These are phyloP conservation scores for Hansenula lynferdii DNA, from an alignment of 1,139 yeast genomes.

Conservation along the genomic window DNA sequence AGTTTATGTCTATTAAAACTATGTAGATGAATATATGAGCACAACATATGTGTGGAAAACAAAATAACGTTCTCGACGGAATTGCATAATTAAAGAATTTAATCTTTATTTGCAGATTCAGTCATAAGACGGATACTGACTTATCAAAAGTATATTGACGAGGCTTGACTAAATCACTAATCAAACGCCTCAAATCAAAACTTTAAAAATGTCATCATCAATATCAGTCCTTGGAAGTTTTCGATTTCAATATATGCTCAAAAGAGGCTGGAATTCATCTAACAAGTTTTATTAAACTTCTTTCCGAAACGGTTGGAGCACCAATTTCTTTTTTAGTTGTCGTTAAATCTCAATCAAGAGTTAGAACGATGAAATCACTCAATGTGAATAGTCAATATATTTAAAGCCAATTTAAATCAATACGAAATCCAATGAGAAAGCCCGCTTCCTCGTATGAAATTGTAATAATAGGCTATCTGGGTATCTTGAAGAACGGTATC, in stretches of 20 bases:
- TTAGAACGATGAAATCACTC: background rate
- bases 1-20: conserved; percentile 5
- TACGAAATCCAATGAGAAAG: too few species aligned
- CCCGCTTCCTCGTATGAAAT: too few species aligned
- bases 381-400: too few species aligned
- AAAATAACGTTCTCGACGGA: too few species aligned
- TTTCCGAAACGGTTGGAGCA: background rate
- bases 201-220: background rate
- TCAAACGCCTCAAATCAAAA: too few species aligned
- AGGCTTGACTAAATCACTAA: too few species aligned
- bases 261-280: conserved; percentile 1
- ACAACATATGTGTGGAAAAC: background rate
- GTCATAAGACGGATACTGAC: background rate
- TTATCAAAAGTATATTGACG: too few species aligned
- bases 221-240: background rate
- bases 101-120: too few species aligned
- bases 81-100: too few species aligned
- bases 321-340: background rate
- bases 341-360: background rate
- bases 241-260: background rate
- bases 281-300: conserved; percentile 2
- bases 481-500: too few species aligned
- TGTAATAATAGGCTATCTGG: too few species aligned
- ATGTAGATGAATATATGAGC: conserved; percentile 3
- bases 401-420: too few species aligned